Evolutionary conservation across 2,329 filamentous ascomycete genomes (phyloP), one percentile per base, ranked within the genome.

Genomic region (Aspergillus pseudotamarii): DNA sequence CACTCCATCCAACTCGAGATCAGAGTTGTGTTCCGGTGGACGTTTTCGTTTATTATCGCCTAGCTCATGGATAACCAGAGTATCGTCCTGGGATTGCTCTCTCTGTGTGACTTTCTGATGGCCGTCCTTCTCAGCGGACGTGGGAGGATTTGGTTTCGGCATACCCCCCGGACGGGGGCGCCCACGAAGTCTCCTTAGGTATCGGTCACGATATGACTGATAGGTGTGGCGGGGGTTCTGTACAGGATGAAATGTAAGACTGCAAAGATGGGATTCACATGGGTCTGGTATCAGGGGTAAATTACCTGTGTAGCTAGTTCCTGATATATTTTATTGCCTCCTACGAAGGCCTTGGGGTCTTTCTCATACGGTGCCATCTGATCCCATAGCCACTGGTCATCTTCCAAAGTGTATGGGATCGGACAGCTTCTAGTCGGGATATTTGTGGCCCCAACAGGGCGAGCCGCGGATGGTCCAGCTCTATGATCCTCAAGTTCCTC

Each of bases 141-240:
- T 11, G n/a, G 51, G 16, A 30, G 26, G 38, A 38, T 63, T 57
- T 23, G 63, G n/a, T 51, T 59, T 57, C 28, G 60, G 53, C 63
- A 57, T 66, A 34, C 73, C 68, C 16, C 74, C 78, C 21, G 79
- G 79, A 3, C 76, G 75, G 41, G 73, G 72, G 10, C 63, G 72
- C 14, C 75, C 75, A 23, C 75, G 73, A 12, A 83, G 66, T 26
- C 65, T 69, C 64, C 79, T 83, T 16, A 82, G 38, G 66, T 80
- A 84, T n/a, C 81, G 78, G 68, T 81, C 76, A 38, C 82, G 77
- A 78, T 79, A 84, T 36, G 82, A 83, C 69, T 84, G 82, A 67
- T 68, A 83, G 3, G 82, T 78, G 69, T 84, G 82, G 54, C 74
- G 70, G 12, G 81, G 78, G 65, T 80, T 70, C 80, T 82, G 62